These are phyloP conservation scores for Fereydounia khargensis DNA, from an alignment of 1,284 basidiomycete species.

Conservation along the genomic window DNA sequence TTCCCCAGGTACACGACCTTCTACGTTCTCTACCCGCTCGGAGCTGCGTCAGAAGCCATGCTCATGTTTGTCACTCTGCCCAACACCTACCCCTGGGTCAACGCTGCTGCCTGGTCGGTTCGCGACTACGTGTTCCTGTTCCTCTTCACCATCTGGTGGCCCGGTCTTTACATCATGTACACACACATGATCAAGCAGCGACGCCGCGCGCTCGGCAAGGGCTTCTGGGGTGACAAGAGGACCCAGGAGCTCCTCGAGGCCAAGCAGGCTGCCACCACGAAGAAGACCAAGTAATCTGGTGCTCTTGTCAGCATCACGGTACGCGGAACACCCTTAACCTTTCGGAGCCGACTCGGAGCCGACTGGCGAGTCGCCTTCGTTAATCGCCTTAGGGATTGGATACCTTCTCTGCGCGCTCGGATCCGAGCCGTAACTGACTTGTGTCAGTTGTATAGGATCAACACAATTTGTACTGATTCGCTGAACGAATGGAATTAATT, in stretches of 20 bases:
- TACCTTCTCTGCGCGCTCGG: no score
- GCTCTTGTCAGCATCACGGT: no score
- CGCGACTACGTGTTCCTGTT: slow-evolving; percentile 61
- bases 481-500: no score
- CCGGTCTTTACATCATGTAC: slow-evolving; percentile 82
- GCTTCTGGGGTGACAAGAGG: slow-evolving; percentile 48
- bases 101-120: slow-evolving; percentile 22
- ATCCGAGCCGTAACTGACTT: no score
- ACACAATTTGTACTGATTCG: no score
- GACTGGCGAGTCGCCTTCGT: no score
- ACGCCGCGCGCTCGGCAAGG: slow-evolving; percentile 69
- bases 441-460: no score
- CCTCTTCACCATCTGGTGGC: slow-evolving; percentile 85
- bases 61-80: slow-evolving; percentile 78
- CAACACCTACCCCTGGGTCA: slow-evolving; percentile 30
- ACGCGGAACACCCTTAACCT: no score
- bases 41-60: slow-evolving; percentile 84
- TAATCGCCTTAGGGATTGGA: no score
- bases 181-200: slow-evolving; percentile 84
- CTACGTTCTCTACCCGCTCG: slow-evolving; percentile 85
- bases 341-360: no score
- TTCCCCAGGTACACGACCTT: slow-evolving; percentile 77
- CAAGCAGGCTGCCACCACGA: no score
- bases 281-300: no score
- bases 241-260: slow-evolving; percentile 13